Evolutionary conservation across 495 filamentous ascomycete genomes (phyloP).

Genomic region (Penicillium roqueforti): DNA sequence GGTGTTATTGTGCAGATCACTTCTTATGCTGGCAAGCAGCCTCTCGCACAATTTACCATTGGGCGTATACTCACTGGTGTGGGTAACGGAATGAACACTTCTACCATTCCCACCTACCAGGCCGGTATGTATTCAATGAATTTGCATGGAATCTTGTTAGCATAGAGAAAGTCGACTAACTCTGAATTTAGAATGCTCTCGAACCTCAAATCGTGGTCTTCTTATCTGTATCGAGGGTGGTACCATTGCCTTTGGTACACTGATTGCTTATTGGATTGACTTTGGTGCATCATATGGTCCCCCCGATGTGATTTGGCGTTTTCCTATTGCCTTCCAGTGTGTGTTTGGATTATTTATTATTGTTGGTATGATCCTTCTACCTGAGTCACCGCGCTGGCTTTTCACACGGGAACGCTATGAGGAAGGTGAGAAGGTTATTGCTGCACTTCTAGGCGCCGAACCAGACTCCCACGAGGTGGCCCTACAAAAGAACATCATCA

Average conservation of each 20-base stretch:
- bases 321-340: constrained; percentile 71
- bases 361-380: constrained; percentile 54
- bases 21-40: constrained; percentile 7
- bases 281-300: constrained; percentile 56
- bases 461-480: constrained; percentile 11
- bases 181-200: constrained; percentile 44
- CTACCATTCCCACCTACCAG: constrained; percentile 68
- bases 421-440: constrained; percentile 48
- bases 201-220: constrained; percentile 63
- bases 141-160: too few species aligned
- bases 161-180: background rate
- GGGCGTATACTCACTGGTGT: constrained; percentile 65
- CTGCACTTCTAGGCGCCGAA: constrained; percentile 19
- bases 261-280: constrained; percentile 75
- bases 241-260: constrained; percentile 62
- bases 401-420: constrained; percentile 53
- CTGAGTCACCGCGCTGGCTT: constrained; percentile 68
- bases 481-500: constrained; percentile 54
- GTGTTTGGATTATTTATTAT: constrained; percentile 59
- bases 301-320: constrained; percentile 41
- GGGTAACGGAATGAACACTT: constrained; percentile 67
- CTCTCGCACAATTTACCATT: constrained; percentile 59
- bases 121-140: constrained; percentile 29
- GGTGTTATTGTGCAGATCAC: constrained; percentile 68
- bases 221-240: constrained; percentile 70